phyloP scores from a whole-genome alignment of 345 rosid species.

The Salix purpurea region DNA sequence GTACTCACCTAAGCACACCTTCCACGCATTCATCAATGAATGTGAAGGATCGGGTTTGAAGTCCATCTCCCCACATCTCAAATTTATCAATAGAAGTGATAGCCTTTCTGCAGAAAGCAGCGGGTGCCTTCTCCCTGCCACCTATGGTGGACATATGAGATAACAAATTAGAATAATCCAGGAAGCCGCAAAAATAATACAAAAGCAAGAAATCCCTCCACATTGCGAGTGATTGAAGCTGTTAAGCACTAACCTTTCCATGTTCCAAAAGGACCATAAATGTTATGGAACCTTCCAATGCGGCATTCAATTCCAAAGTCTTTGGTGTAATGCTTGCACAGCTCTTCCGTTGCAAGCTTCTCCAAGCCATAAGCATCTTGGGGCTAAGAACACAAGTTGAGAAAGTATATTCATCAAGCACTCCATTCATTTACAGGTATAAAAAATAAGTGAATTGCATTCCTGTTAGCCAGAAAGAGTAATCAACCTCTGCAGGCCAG shows the following conservation, averaged over 20 bases:
- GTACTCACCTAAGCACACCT: conserved; percentile 80
- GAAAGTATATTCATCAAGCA: background rate
- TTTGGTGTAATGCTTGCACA: conserved; percentile 95
- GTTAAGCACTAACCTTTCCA: conserved; percentile 74
- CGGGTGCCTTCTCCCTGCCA: conserved; percentile 99
- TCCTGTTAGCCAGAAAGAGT: background rate
- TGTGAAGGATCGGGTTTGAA: conserved; percentile 94
- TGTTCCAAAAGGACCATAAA: conserved; percentile 97
- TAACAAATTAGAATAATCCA: conserved; percentile 2
- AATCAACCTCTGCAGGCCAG: conserved; percentile 99
- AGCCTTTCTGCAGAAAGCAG: conserved; percentile 96
- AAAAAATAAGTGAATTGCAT: background rate
- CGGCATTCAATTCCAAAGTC: conserved; percentile 95
- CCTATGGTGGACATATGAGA: conserved; percentile 36
- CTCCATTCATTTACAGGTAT: background rate
- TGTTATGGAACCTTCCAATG: conserved; percentile 93
- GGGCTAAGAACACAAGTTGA: conserved; percentile 48
- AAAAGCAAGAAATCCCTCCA: background rate
- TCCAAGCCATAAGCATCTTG: conserved; percentile 99
- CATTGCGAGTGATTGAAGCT: background rate
- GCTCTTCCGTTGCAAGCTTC: conserved; percentile 96
- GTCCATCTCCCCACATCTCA: conserved; percentile 99
- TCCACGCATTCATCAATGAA: conserved; percentile 99
- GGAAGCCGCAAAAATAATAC: background rate
- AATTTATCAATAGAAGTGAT: conserved; percentile 77